Percentiles rank a stretch among this genome's conserved stretches.
These are phyloP conservation scores for Coleophoma cylindrospora DNA, from an alignment of 2,329 filamentous ascomycete genomes.

Conservation along the genomic window DNA sequence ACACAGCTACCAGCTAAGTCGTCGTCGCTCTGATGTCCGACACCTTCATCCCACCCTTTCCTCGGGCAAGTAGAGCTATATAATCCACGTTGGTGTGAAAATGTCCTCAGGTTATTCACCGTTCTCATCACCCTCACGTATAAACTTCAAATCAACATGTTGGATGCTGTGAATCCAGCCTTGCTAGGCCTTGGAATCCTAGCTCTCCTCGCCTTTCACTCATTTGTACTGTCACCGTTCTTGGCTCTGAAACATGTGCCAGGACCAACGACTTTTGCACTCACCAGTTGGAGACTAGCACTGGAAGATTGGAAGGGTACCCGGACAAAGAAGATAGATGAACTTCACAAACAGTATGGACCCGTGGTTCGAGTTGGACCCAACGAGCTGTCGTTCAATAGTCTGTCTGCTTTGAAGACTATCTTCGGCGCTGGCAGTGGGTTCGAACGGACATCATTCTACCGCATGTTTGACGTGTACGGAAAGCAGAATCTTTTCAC, in stretches of 20 bases:
- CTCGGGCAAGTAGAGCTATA: background rate
- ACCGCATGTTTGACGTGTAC: constrained; percentile 49
- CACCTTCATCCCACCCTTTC: background rate
- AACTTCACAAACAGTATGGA: constrained; percentile 11
- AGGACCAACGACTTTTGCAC: constrained; percentile 11
- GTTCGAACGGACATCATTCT: constrained; percentile 42
- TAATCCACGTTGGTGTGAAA: background rate
- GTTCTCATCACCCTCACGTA: too few relatives aligned
- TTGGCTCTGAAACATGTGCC: constrained; percentile 7
- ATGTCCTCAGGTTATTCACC: background rate
- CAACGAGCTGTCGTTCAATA: constrained; percentile 23
- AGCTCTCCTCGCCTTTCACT: background rate
- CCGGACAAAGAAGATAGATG: constrained; percentile 10
- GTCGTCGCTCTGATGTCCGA: too few relatives aligned
- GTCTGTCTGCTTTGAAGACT: constrained; percentile 36
- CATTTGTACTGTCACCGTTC: background rate
- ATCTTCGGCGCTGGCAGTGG: constrained; percentile 47
- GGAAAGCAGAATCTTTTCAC: constrained; percentile 45
- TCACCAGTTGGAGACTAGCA: constrained; percentile 13
- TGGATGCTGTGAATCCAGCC: background rate
- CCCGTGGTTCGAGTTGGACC: constrained; percentile 16
- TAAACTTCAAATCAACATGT: background rate
- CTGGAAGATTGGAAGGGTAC: constrained; percentile 11
- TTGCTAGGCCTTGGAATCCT: background rate
- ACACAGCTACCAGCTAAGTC: too few relatives aligned